phyloP scores from a whole-genome alignment of 768 basidiomycete genomes.

The Pilatotrama ljubarskyi region DNA sequence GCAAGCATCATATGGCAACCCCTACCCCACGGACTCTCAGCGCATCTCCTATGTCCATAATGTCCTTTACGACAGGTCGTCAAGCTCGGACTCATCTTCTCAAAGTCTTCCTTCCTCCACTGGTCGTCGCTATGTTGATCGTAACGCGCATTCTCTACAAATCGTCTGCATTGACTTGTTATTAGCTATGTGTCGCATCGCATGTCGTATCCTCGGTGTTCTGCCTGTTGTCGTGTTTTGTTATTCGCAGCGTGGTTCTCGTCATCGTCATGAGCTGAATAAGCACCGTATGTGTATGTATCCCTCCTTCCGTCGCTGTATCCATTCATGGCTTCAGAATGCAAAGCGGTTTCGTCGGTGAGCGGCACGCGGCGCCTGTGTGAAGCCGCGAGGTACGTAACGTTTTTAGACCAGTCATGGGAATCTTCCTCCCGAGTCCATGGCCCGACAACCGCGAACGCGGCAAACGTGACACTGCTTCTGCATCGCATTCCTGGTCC shows the following conservation, averaged over 20 bases:
- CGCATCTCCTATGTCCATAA: constrained; percentile 1
- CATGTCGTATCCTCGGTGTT: constrained; percentile 16
- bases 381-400: not conserved
- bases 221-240: constrained; percentile 16
- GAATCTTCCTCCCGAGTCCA: not conserved
- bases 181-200: constrained; percentile 17
- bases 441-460: not conserved
- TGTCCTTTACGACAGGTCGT: constrained; percentile 15
- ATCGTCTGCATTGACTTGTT: not conserved
- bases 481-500: not conserved
- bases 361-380: not conserved
- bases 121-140: constrained; percentile 25
- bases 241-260: constrained; percentile 4
- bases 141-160: constrained; percentile 9
- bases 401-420: not conserved
- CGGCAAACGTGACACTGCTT: not conserved
- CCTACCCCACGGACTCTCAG: constrained; percentile 9
- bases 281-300: constrained; percentile 23
- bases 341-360: not conserved
- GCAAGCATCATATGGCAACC: constrained; percentile 13
- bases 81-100: constrained; percentile 8
- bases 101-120: not conserved
- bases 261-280: constrained; percentile 8
- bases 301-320: constrained; percentile 9
- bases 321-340: constrained; percentile 8